Percentiles rank a stretch among this genome's conserved stretches.
Evolutionary conservation across 768 basidiomycete genomes (phyloP).

Genomic region (Boletus eberwhitei): DNA sequence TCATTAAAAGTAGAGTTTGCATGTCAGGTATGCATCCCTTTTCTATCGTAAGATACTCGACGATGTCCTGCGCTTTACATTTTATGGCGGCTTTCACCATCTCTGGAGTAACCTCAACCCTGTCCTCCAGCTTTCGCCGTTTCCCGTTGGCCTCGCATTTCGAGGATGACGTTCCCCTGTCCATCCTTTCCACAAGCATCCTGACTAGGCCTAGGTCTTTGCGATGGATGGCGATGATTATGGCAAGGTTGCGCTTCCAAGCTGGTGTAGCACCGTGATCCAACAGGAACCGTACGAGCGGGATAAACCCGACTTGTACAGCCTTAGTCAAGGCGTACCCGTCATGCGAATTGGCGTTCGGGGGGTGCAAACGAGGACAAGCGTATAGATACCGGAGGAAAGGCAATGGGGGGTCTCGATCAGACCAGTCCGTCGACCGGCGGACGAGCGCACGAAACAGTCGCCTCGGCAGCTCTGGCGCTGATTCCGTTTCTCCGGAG

Average conservation of each 20-base stretch:
- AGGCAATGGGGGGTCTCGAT: constrained; percentile 56
- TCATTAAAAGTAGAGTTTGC: constrained; percentile 50
- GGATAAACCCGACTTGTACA: constrained; percentile 58
- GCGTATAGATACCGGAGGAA: constrained; percentile 58
- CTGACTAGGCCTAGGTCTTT: constrained; percentile 66
- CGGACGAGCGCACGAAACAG: constrained; percentile 56
- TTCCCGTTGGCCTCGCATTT: constrained; percentile 34
- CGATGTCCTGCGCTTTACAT: constrained; percentile 63
- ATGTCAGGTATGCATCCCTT: constrained; percentile 75
- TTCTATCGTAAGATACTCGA: constrained; percentile 64
- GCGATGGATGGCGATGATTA: constrained; percentile 72
- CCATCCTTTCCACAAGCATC: constrained; percentile 67
- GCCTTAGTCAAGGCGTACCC: constrained; percentile 85
- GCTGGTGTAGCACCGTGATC: constrained; percentile 67
- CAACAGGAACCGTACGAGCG: constrained; percentile 71
- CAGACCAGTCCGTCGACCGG: constrained; percentile 39
- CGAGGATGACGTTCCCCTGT: constrained; percentile 22
- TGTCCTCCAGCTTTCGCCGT: constrained; percentile 55
- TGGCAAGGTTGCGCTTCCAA: constrained; percentile 57
- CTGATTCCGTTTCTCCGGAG: background rate
- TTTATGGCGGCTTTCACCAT: constrained; percentile 70
- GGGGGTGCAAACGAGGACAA: constrained; percentile 36
- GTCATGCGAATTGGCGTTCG: constrained; percentile 61
- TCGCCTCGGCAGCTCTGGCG: constrained; percentile 58
- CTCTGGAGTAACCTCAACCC: constrained; percentile 47